These are phyloP conservation scores for Rhodotorula graminis DNA, from an alignment of 768 basidiomycete species.

Conservation along the genomic window DNA sequence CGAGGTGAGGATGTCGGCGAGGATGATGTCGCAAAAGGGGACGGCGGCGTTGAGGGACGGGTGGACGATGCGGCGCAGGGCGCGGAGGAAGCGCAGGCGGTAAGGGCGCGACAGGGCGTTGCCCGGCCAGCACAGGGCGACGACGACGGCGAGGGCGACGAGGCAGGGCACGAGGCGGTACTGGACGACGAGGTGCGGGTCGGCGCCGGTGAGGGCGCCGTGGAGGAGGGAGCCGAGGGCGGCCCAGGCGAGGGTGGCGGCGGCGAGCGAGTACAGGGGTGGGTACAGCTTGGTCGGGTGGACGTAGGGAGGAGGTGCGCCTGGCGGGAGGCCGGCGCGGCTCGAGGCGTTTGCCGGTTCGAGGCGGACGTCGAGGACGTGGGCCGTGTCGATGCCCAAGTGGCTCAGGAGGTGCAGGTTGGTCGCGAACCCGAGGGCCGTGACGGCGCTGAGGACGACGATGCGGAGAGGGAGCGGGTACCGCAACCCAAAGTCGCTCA, in stretches of 20 bases:
- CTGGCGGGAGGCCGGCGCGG: not conserved
- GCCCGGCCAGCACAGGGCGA: slow-evolving; percentile 30
- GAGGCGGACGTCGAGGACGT: slow-evolving; percentile 61
- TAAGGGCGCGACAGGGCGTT: slow-evolving; percentile 34
- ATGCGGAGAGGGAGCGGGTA: slow-evolving; percentile 91
- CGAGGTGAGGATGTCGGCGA: slow-evolving; percentile 93
- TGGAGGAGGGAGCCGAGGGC: slow-evolving; percentile 24
- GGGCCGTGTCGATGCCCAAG: slow-evolving; percentile 67
- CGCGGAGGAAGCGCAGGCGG: slow-evolving; percentile 33
- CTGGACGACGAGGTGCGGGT: not conserved
- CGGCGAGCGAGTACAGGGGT: slow-evolving; percentile 49
- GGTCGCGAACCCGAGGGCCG: slow-evolving; percentile 82
- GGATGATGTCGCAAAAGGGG: slow-evolving; percentile 84
- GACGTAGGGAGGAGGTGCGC: slow-evolving; percentile 45
- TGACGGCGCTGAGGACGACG: slow-evolving; percentile 56
- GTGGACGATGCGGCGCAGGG: slow-evolving; percentile 68
- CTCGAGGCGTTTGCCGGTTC: slow-evolving; percentile 19
- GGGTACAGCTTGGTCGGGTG: slow-evolving; percentile 54
- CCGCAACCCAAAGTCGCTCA: slow-evolving; percentile 22
- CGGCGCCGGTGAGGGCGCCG: slow-evolving; percentile 15
- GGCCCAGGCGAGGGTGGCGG: slow-evolving; percentile 32
- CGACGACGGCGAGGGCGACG: slow-evolving; percentile 16
- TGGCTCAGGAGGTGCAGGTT: slow-evolving; percentile 79
- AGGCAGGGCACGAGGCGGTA: slow-evolving; percentile 20
- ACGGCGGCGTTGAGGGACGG: slow-evolving; percentile 60